Conservation (phyloP, 495 filamentous ascomycete species). For the Penicillium cinerascens region DNA sequence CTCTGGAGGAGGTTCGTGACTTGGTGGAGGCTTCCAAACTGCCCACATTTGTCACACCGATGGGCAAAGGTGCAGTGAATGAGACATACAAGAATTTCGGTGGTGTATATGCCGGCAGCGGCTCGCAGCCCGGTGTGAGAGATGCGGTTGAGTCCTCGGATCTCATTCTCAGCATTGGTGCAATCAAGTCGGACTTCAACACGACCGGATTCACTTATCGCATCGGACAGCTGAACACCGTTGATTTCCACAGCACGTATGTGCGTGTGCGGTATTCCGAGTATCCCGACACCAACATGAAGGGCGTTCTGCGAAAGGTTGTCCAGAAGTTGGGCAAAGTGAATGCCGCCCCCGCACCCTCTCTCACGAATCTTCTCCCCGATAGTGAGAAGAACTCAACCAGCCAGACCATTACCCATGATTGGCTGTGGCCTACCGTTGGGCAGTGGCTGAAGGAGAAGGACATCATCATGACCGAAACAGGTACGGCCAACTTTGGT, state of each 20-base stretch:
- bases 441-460: constrained; percentile 71
- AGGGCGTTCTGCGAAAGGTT: constrained; percentile 77
- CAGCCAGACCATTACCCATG: constrained; percentile 67
- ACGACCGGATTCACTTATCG: constrained; percentile 85
- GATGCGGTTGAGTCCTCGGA: constrained; percentile 77
- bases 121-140: constrained; percentile 65
- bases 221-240: constrained; percentile 74
- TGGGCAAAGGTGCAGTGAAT: constrained; percentile 87
- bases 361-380: constrained; percentile 54
- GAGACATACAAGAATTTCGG: constrained; percentile 73
- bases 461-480: constrained; percentile 84
- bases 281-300: constrained; percentile 82
- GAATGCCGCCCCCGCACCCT: constrained; percentile 37
- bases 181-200: constrained; percentile 89
- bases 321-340: constrained; percentile 58
- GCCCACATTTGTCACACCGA: constrained; percentile 83
- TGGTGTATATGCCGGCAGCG: constrained; percentile 83
- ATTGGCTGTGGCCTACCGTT: constrained; percentile 81
- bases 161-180: constrained; percentile 77
- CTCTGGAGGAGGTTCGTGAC: constrained; percentile 69
- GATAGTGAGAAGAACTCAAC: constrained; percentile 46
- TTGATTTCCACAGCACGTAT: constrained; percentile 81
- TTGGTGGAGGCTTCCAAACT: constrained; percentile 73
- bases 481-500: constrained; percentile 86
- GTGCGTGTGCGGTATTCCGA: constrained; percentile 74